Conservation (phyloP, 2,329 filamentous ascomycete genomes). For the Cytospora leucostoma region DNA sequence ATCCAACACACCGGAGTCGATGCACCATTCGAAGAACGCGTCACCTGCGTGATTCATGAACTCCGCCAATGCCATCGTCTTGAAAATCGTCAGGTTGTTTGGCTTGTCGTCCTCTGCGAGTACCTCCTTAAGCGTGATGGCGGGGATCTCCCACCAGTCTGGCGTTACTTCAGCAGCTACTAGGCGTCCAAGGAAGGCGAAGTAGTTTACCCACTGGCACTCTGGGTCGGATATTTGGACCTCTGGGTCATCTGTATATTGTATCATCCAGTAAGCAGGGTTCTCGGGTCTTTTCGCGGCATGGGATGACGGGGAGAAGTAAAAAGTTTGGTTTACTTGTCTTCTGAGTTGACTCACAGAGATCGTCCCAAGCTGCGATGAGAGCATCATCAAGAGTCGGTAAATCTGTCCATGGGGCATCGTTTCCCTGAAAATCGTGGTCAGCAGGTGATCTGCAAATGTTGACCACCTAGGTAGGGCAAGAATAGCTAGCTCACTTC, state of each 20-base stretch:
- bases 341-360: conserved; percentile 15
- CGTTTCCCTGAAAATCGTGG: conserved; percentile 18
- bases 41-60: conserved; percentile 26
- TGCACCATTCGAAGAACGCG: conserved; percentile 27
- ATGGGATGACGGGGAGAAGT: background rate
- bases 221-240: conserved; percentile 22
- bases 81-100: conserved; percentile 19
- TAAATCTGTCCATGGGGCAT: conserved; percentile 26
- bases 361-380: conserved; percentile 25
- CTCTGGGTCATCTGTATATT: conserved; percentile 21
- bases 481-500: conserved; percentile 16
- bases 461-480: background rate
- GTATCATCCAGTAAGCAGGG: background rate
- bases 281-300: background rate
- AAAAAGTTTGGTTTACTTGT: background rate
- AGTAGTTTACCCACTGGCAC: conserved; percentile 25
- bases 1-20: conserved; percentile 23
- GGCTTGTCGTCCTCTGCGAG: conserved; percentile 21
- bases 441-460: background rate
- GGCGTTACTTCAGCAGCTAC: conserved; percentile 25
- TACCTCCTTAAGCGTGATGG: conserved; percentile 25
- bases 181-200: conserved; percentile 26
- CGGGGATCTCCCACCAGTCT: conserved; percentile 27
- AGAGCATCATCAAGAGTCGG: conserved; percentile 27
- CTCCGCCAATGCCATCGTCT: conserved; percentile 27